Evolutionary conservation across 2,329 filamentous ascomycete genomes (phyloP), one percentile per base, ranked within the genome.

Genomic region (Cercospora citrullina): DNA sequence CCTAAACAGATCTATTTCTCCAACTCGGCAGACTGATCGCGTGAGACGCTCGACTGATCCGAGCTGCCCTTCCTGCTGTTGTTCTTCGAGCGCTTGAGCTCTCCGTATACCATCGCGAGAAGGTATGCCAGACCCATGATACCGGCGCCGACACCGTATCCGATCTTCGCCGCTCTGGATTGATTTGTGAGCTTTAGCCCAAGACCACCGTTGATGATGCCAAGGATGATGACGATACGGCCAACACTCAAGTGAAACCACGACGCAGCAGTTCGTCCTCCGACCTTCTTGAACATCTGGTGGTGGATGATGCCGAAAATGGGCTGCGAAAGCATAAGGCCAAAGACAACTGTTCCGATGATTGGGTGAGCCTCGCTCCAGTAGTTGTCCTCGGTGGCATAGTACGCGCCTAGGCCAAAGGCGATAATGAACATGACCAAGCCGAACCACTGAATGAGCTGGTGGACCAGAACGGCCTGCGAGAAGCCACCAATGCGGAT

Each of bases 191-290:
- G 77, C 67, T 79, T 76, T 48, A 87, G 80, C 0, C 86, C 86
- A 1, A 87, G 75, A 0, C 86, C 86, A 21, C 84, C 86, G 71
- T 87, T 87, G 73, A 87, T 79, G 62, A 87, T 84, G 3, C 84
- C 86, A 0, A 87, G 77, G 0, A 82, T 77, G 16, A 88, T 81
- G 30, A 84, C 78, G 18, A 72, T 65, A 16, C 76, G 73, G 30
- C 76, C 76, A 12, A 75, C 64, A 21, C 68, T 67, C n/a, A 77
- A 57, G 65, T 78, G 76, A 3, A 76, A 74, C 66, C 82, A 80
- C 0, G 84, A 84, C 75, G 82, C 84, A 5, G 81, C 70, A 2
- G 82, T 84, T 36, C 83, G 82, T 12, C 75, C 75, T 42, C 64
- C 59, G 16, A 59, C 60, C 65, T 69, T 71, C 67, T 71, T 71